These are phyloP conservation scores for Rhododendron vialii DNA, from an alignment of 148 eudicot species.

Conservation along the genomic window DNA sequence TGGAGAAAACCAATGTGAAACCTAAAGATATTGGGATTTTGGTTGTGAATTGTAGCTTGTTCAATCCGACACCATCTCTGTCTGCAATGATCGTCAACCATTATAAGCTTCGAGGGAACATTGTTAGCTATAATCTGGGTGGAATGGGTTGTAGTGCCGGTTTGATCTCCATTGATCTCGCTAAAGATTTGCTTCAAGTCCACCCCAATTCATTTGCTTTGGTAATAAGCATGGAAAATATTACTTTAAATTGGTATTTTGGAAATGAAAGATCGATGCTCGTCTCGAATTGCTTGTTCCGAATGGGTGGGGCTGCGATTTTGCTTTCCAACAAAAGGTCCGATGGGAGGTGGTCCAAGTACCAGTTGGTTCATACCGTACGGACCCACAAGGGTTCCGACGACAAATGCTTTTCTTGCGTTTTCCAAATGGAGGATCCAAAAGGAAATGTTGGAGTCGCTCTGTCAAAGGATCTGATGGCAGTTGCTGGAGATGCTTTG, in stretches of 20 bases:
- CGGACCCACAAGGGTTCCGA: constrained; percentile 48
- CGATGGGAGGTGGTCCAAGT: constrained; percentile 36
- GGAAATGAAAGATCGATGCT: constrained; percentile 46
- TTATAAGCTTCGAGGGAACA: constrained; percentile 44
- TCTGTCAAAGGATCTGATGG: no score
- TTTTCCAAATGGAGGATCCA: constrained; percentile 41
- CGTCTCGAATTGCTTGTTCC: constrained; percentile 43
- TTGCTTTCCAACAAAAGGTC: constrained; percentile 38
- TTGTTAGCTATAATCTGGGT: constrained; percentile 45
- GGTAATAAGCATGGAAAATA: constrained; percentile 48
- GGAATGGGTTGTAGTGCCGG: constrained; percentile 59
- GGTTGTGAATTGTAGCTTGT: constrained; percentile 47
- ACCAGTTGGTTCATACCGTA: constrained; percentile 38
- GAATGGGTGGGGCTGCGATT: constrained; percentile 48
- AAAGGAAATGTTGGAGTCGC: constrained; percentile 26
- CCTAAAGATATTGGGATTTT: constrained; percentile 55
- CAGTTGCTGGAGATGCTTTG: no score
- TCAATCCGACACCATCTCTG: constrained; percentile 47
- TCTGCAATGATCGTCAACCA: constrained; percentile 46
- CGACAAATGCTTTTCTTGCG: constrained; percentile 41
- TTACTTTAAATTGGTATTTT: constrained; percentile 50
- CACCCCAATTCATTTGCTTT: constrained; percentile 44
- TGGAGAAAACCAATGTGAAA: constrained; percentile 42
- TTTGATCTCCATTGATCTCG: constrained; percentile 46
- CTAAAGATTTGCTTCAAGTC: constrained; percentile 45